Base-by-base conservation (phyloP, 2,329 filamentous ascomycete genomes). In the Diaporthe nobilis region DNA sequence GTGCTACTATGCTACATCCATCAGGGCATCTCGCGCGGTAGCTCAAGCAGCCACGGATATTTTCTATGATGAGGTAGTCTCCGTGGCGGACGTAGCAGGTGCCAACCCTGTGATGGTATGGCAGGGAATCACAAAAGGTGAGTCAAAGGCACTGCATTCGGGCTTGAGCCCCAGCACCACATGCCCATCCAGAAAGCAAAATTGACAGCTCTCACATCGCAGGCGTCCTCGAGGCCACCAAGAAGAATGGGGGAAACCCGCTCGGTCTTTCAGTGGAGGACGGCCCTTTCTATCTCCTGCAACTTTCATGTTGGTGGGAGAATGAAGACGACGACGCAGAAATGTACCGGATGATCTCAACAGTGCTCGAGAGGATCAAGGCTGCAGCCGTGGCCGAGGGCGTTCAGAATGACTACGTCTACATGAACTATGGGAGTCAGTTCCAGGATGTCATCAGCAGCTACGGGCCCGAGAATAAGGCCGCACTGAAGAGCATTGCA, bases 371-470 rank as follows among this genome's bases (percentile, higher is more conserved):
- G 9, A 77, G 60, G 34, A 73, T 81, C 51, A 74, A 78, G 25
- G 78, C 78, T 4, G 70, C 77, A 49, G 72, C 71, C 1, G 73
- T 71, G 9, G 71, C 76, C 25, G 61, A 76, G 68, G 80, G 78
- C 6, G 22, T 65, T 3, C 42, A 76, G n/a, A 77, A 72, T 37
- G 78, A 79, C 20, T 82, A 78, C 47, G 44, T 80, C 25, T 88
- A 87, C 77, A 82, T 88, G 77, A 88, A 88, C 79, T 87, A 88
- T 76, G 86, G 85, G 2, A 81, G 81, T 37, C 74, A 78, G 47
- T 81, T 80, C 25, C 85, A 88, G 78, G 80, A 85, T 47, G 83
- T 85, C 1, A 80, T 87, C 65, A 74, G 75, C 31, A 79, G 83
- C 7, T 88, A 87, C 74, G 85, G 86, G 0, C 70, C 78, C 10